Base-by-base conservation (phyloP, 805 yeast genomes). In the Candida hungchunana region DNA sequence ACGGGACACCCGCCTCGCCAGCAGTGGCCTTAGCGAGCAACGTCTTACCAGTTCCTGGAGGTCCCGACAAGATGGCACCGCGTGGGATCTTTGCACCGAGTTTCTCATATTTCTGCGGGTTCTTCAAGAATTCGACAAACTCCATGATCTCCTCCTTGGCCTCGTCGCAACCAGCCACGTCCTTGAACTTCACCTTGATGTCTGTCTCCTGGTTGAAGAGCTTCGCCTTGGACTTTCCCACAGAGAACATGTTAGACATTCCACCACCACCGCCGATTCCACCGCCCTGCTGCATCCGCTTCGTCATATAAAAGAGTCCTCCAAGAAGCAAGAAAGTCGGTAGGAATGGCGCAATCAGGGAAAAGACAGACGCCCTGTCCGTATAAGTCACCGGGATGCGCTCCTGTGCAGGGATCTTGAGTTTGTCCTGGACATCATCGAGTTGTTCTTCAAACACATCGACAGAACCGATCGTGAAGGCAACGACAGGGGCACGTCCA, bases 11-110 rank as follows among this genome's bases (percentile, higher is more conserved):
- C 2, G 96, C 96, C 59, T 88, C 96, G 50, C 97, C 96, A 3
- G 96, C 97, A 18, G 96, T 88, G 10, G 96, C 96, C 59, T 84
- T 87, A 17, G 96, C 96, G 38, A 88, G 64, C 44, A 88, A 63
- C 0, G 97, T 88, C 61, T 88, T 88, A 76, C 97, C 97, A 3
- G 97, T 88, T 68, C 97, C 97, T 28, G 97, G 97, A 13, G 96
- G 94, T 47, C 97, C 97, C 10, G 94, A 82, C 33, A 88, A 64
- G 46, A 88, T 84, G 6, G 96, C 97, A 58, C 97, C 97, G 59
- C 96, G 73, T 36, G 97, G 97, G 44, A 88, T 88, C 60, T 87
- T 85, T 9, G 96, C 97, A 30, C 97, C 97, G 39, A 88, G 67
- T 43, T 72, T 77, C 60, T 87, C 95, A 62, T 86, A 88, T 58